These are phyloP conservation scores for Fusarium oligoseptatum DNA, from an alignment of 2,329 filamentous ascomycete genomes.

Conservation along the genomic window DNA sequence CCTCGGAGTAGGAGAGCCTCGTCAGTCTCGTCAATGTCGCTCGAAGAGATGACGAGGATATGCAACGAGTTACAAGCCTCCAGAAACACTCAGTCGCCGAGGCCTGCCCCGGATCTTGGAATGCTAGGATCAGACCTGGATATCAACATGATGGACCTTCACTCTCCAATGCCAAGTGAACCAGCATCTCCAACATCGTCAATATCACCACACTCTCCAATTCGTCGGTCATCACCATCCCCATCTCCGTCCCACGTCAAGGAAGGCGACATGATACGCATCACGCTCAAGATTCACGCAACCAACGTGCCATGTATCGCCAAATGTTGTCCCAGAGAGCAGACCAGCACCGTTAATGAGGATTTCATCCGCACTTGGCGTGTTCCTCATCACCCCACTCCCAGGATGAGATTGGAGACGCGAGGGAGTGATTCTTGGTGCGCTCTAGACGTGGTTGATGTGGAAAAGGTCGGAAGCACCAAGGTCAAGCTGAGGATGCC, in stretches of 20 bases:
- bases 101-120: not conserved
- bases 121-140: not conserved
- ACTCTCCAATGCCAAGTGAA: slow-evolving; percentile 6
- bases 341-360: slow-evolving; percentile 25
- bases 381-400: slow-evolving; percentile 18
- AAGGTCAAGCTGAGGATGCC: slow-evolving; percentile 17
- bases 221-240: slow-evolving; percentile 3
- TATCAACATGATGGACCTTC: not conserved
- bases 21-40: slow-evolving; percentile 8
- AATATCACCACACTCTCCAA: slow-evolving; percentile 12
- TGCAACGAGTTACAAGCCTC: not conserved
- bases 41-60: not conserved
- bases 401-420: slow-evolving; percentile 10
- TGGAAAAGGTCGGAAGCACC: slow-evolving; percentile 34
- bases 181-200: slow-evolving; percentile 26
- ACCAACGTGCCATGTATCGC: slow-evolving; percentile 32
- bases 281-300: slow-evolving; percentile 26
- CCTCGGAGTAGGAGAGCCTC: slow-evolving; percentile 11
- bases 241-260: slow-evolving; percentile 23
- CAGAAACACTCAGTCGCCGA: not conserved
- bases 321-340: slow-evolving; percentile 27
- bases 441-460: slow-evolving; percentile 30
- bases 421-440: slow-evolving; percentile 27
- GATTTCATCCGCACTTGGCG: slow-evolving; percentile 26
- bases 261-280: slow-evolving; percentile 35